Evolutionary conservation across 176 grass and related monocot species (phyloP).

Genomic region (Musa itinerans): DNA sequence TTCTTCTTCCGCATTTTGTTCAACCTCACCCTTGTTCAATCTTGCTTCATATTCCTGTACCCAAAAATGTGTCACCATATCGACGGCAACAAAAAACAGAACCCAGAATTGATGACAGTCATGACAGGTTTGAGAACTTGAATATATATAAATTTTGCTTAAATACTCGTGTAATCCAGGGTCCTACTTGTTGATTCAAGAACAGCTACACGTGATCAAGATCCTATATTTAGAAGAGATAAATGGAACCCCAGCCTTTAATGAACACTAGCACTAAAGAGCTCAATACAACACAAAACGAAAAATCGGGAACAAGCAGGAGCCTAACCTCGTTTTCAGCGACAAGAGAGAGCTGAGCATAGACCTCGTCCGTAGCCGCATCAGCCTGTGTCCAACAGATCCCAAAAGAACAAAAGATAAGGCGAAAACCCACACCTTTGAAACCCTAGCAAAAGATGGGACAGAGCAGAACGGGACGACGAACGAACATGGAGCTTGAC

Average conservation of each 20-base stretch:
- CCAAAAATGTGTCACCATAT: neutral
- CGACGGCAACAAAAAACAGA: neutral
- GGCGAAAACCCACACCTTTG: neutral
- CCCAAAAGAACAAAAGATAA: conserved; percentile 1
- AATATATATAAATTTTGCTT: no score
- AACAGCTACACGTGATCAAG: neutral
- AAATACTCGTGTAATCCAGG: no score
- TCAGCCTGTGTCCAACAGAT: conserved; percentile 68
- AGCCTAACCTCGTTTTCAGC: conserved; percentile 62
- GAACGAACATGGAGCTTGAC: conserved; percentile 80
- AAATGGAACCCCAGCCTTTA: neutral
- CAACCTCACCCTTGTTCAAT: conserved; percentile 26
- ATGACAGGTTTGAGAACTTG: no score
- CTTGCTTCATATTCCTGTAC: conserved; percentile 47
- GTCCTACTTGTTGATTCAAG: neutral
- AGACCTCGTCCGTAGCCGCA: conserved; percentile 82
- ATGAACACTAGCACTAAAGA: neutral
- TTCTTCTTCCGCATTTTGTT: conserved; percentile 42
- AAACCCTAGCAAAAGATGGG: neutral
- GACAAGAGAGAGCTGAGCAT: conserved; percentile 63
- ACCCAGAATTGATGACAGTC: no score
- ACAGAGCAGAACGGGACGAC: neutral
- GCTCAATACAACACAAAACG: conserved; percentile 3
- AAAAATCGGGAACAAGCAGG: neutral
- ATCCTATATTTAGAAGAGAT: neutral